Evolutionary conservation across 2,329 filamentous ascomycete genomes (phyloP), one percentile per base, ranked within the genome.

Genomic region (Aulographum hederae): DNA sequence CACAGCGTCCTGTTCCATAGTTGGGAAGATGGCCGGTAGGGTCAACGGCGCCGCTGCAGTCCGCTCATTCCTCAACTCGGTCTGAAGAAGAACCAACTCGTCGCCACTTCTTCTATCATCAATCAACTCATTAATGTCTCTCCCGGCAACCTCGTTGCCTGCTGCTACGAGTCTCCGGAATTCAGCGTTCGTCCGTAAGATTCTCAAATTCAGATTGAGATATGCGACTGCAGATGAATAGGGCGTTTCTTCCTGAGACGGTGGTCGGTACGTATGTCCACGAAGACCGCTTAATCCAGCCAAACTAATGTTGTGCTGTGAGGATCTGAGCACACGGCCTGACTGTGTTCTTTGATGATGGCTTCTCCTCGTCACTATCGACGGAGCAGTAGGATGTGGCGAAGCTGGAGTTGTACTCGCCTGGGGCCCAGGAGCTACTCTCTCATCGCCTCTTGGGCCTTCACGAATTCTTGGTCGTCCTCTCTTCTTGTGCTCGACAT

Each of bases 401-500:
- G n/a, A n/a, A n/a, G n/a, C n/a, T n/a, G n/a, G n/a, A n/a, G n/a
- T n/a, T n/a, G n/a, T n/a, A n/a, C n/a, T n/a, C n/a, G n/a, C n/a
- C n/a, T n/a, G n/a, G n/a, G n/a, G n/a, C n/a, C n/a, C n/a, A n/a
- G n/a, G n/a, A n/a, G n/a, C n/a, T n/a, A n/a, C n/a, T n/a, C n/a
- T n/a, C n/a, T n/a, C n/a, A n/a, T n/a, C n/a, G n/a, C n/a, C n/a
- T n/a, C n/a, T n/a, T n/a, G 8, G 21, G 21, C n/a, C 21, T 8
- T 86, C 79, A 43, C 79, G 69, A 41, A 89, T 58, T 39, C 80
- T 67, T 37, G 80, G 80, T 30, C 80, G 67, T 26, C 80, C 80
- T 43, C 80, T 63, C 51, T 86, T 89, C 53, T 86, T 89, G 53
- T 89, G 80, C 46, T 82, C 76, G 20, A 89, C 79, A 52, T 89